Conservation (phyloP, 805 yeast genomes). For the Kodamaea sagamina region DNA sequence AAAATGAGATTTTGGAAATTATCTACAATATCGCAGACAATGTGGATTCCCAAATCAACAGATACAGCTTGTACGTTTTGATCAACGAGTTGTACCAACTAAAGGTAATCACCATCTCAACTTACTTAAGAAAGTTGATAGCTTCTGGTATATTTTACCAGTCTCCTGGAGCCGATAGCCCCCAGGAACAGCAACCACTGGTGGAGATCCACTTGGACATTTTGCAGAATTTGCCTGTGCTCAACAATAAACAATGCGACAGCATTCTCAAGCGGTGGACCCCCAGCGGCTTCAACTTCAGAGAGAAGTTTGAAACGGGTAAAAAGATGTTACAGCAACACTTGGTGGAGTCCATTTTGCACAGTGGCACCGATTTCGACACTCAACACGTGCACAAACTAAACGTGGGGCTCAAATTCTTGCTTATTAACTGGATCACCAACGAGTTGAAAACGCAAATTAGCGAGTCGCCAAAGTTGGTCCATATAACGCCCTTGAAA, state of each 20-base stretch:
- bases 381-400: conserved; percentile 19
- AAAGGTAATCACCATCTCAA: conserved; percentile 55
- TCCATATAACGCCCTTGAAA: conserved; percentile 35
- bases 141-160: conserved; percentile 80
- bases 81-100: conserved; percentile 53
- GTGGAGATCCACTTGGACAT: conserved; percentile 53
- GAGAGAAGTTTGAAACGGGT: conserved; percentile 41
- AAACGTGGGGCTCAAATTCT: conserved; percentile 47
- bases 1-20: conserved; percentile 42
- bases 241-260: conserved; percentile 55
- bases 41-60: conserved; percentile 13
- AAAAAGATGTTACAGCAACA: conserved; percentile 32
- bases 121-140: conserved; percentile 76
- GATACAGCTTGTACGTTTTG: conserved; percentile 42
- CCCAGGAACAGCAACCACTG: conserved; percentile 40
- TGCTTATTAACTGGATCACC: conserved; percentile 51
- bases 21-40: conserved; percentile 33
- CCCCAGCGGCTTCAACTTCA: conserved; percentile 30
- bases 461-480: conserved; percentile 34
- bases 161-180: conserved; percentile 35
- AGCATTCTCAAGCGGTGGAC: conserved; percentile 55
- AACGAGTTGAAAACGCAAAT: conserved; percentile 40
- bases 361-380: not conserved
- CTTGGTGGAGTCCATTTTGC: conserved; percentile 17
- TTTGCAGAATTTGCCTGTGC: conserved; percentile 58